Conservation (phyloP, 2,329 filamentous ascomycete species). For the Nothophoma quercina region DNA sequence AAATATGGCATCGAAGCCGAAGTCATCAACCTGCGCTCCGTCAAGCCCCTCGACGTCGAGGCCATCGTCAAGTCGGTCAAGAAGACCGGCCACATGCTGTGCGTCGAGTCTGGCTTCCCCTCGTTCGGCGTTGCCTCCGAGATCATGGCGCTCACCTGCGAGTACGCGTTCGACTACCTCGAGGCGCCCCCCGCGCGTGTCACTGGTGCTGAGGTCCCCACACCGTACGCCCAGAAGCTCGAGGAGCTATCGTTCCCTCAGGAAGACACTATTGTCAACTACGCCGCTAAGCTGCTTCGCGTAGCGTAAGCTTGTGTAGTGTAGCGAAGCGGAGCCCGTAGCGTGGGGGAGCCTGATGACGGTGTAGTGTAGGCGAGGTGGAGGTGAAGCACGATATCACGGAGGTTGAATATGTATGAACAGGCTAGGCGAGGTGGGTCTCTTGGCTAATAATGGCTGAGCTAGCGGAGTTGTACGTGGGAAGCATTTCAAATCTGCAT, state of each 20-base stretch:
- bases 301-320: conserved; percentile 51
- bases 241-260: conserved; percentile 96
- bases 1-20: conserved; percentile 96
- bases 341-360: background rate
- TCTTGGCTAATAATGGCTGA: background rate
- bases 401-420: conserved; percentile 14
- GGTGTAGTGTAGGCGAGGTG: background rate
- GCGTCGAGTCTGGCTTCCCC: conserved; percentile 95
- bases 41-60: conserved; percentile 97
- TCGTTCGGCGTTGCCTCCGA: conserved; percentile 92
- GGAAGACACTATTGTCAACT: conserved; percentile 84
- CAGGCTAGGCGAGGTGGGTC: conserved; percentile 3
- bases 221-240: conserved; percentile 89
- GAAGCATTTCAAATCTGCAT: conserved; percentile 19
- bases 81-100: conserved; percentile 93
- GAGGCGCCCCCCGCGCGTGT: conserved; percentile 92
- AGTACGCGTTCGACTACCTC: conserved; percentile 98
- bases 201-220: conserved; percentile 96
- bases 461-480: conserved; percentile 8
- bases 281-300: conserved; percentile 86
- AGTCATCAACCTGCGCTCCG: conserved; percentile 96
- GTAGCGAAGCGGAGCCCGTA: background rate
- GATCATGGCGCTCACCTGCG: conserved; percentile 92
- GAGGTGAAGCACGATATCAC: background rate
- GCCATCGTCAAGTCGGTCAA: conserved; percentile 96